Conservation (phyloP, 2,329 filamentous ascomycete species). For the Cercospora zeae-maydis region DNA sequence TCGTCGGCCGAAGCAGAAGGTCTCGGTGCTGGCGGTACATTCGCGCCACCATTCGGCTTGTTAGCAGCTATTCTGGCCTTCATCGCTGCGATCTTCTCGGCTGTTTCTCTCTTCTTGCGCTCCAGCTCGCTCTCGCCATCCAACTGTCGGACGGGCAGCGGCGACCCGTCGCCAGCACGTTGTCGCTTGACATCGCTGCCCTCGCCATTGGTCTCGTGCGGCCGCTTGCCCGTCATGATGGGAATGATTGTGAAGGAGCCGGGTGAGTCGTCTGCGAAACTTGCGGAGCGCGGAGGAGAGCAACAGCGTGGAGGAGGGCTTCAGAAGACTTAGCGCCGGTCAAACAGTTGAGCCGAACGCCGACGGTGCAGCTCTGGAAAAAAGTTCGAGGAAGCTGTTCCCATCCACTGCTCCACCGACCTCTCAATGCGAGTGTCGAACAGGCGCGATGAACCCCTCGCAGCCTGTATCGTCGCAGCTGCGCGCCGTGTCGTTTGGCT, state of each 20-base stretch:
- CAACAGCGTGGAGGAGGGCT: background rate
- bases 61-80: slow-evolving; percentile 36
- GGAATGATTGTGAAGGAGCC: background rate
- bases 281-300: slow-evolving; percentile 6
- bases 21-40: slow-evolving; percentile 13
- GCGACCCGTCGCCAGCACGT: slow-evolving; percentile 39
- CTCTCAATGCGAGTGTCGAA: background rate
- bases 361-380: background rate
- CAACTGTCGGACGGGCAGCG: slow-evolving; percentile 28
- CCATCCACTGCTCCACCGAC: background rate
- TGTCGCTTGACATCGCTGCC: slow-evolving; percentile 42
- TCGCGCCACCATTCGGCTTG: slow-evolving; percentile 20
- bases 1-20: slow-evolving; percentile 19
- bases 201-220: slow-evolving; percentile 38
- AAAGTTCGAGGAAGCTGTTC: slow-evolving; percentile 6
- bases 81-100: slow-evolving; percentile 36
- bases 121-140: slow-evolving; percentile 30
- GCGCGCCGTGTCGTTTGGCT: slow-evolving; percentile 82
- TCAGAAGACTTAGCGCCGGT: background rate
- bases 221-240: slow-evolving; percentile 42
- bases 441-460: slow-evolving; percentile 43
- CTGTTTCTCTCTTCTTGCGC: slow-evolving; percentile 34
- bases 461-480: slow-evolving; percentile 82
- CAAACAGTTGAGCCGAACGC: background rate
- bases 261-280: background rate